Conservation (phyloP, 2,329 filamentous ascomycete genomes). For the Leptographium procerum region DNA sequence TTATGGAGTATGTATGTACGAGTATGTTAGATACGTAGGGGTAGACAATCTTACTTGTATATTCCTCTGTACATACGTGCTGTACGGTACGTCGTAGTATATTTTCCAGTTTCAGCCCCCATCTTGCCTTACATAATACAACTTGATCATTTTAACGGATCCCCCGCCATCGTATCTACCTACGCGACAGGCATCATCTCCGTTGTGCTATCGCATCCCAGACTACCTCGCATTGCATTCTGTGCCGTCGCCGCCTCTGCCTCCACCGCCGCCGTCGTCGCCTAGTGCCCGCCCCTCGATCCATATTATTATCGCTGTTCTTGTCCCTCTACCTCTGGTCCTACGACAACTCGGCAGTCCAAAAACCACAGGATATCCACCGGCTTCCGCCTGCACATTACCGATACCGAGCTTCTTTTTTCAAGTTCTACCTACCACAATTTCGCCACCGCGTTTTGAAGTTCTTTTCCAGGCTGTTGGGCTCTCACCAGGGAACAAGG, state of each 20-base stretch:
- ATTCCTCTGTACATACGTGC: no score
- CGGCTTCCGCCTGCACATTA: neutral
- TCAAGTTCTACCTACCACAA: neutral
- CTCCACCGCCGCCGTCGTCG: neutral
- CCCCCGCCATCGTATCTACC: neutral
- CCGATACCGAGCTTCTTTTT: neutral
- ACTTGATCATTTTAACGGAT: neutral
- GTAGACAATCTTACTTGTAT: neutral
- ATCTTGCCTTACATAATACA: neutral
- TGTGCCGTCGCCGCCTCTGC: neutral
- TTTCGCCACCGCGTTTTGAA: neutral
- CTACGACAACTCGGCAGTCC: neutral
- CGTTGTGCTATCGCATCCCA: neutral
- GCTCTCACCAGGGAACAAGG: neutral
- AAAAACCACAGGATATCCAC: neutral
- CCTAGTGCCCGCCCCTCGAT: neutral
- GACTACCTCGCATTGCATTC: neutral
- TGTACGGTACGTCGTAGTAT: neutral
- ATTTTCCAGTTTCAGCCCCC: neutral
- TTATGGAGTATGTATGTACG: no score
- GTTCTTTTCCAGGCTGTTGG: neutral
- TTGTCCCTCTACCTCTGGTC: neutral
- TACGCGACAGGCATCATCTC: neutral
- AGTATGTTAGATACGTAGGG: no score
- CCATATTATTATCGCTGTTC: neutral